A percentile compares a stretch with the other conserved stretches of the same genome.
These are phyloP conservation scores for Aegle marmelos DNA, from an alignment of 345 rosid species.

Conservation along the genomic window DNA sequence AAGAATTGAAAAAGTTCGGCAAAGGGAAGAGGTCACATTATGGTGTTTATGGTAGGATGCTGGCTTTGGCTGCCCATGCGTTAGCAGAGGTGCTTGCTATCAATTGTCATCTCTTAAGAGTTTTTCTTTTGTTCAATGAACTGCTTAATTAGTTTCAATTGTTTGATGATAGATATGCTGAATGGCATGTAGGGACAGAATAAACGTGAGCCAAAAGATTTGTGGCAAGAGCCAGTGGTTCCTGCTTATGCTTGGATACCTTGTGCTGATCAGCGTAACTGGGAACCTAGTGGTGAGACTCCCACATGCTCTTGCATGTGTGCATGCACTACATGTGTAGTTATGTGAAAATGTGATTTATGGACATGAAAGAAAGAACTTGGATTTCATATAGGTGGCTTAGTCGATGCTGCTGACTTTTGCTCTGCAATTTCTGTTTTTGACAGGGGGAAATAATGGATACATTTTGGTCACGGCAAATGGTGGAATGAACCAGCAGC, in stretches of 20 bases:
- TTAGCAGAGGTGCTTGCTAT: slow-evolving; percentile 74
- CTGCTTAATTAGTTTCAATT: neutral
- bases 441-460: slow-evolving; percentile 78
- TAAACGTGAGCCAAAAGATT: slow-evolving; percentile 85
- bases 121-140: neutral
- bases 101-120: neutral
- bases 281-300: slow-evolving; percentile 65
- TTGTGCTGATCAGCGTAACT: slow-evolving; percentile 74
- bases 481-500: slow-evolving; percentile 97
- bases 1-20: slow-evolving; percentile 37
- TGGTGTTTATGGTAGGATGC: slow-evolving; percentile 71
- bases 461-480: slow-evolving; percentile 90
- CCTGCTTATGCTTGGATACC: slow-evolving; percentile 89
- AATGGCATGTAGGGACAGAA: slow-evolving; percentile 51
- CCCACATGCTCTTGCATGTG: neutral
- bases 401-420: neutral
- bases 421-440: slow-evolving; percentile 12
- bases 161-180: neutral
- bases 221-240: slow-evolving; percentile 77
- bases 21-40: slow-evolving; percentile 42
- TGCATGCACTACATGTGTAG: neutral
- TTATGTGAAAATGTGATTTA: neutral
- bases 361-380: neutral
- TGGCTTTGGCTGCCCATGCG: slow-evolving; percentile 90
- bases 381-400: neutral